These are phyloP conservation scores for Uronychia setigera DNA, from an alignment of 73 alveolate species.

Conservation along the genomic window DNA sequence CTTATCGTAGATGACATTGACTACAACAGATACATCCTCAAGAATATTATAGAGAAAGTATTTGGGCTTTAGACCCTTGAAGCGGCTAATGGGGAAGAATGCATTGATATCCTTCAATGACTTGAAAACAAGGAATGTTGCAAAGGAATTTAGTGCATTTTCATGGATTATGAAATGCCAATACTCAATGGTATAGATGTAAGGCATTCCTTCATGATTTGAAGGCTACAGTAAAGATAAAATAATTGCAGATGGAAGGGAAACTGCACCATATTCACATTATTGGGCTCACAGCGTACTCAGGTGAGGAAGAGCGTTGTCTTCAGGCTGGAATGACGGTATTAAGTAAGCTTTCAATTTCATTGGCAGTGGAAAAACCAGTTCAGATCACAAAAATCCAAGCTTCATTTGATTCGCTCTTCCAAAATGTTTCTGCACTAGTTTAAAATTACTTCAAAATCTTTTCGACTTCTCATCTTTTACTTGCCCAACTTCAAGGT, in stretches of 20 bases:
- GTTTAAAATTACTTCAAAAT: neutral
- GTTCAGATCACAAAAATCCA: neutral
- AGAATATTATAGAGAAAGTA: neutral
- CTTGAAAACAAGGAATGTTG: conserved; percentile 27
- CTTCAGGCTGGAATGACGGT: neutral
- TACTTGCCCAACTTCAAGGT: no score
- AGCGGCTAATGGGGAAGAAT: conserved; percentile 36
- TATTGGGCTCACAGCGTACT: neutral
- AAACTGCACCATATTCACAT: neutral
- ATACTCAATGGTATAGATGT: conserved; percentile 46
- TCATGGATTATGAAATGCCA: conserved; percentile 61
- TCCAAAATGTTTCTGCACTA: neutral
- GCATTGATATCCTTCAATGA: conserved; percentile 5
- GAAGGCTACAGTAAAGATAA: conserved; percentile 38
- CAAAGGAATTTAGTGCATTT: conserved; percentile 8
- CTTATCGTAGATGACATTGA: conserved; percentile 48
- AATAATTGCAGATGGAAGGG: conserved; percentile 2
- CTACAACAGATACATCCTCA: conserved; percentile 24
- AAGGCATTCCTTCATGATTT: neutral
- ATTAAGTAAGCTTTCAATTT: neutral
- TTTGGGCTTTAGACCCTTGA: conserved; percentile 21
- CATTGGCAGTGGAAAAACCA: neutral
- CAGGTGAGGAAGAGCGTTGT: neutral
- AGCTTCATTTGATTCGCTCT: neutral
- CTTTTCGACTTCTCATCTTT: neutral